A percentile compares a stretch with the other conserved stretches of the same genome.
Evolutionary conservation across 2,329 filamentous ascomycete species (phyloP).

Genomic region (Herpotrichia juniperi): DNA sequence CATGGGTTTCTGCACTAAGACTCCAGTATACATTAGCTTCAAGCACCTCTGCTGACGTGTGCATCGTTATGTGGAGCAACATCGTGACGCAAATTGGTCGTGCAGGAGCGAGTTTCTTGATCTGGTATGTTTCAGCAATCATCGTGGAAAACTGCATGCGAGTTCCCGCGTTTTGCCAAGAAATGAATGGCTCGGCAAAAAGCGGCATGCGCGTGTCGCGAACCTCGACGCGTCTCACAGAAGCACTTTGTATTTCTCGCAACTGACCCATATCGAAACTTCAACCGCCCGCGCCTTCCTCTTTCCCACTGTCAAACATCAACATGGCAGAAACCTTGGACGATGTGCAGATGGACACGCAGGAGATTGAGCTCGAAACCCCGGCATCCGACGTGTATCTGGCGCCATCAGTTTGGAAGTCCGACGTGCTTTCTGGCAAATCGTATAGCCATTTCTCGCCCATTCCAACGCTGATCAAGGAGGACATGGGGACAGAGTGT

Average conservation of each 20-base stretch:
- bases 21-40: neutral
- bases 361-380: slow-evolving; percentile 44
- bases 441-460: slow-evolving; percentile 57
- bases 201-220: slow-evolving; percentile 13
- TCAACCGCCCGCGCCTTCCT: neutral
- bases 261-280: neutral
- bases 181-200: slow-evolving; percentile 7
- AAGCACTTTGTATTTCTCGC: too few species aligned
- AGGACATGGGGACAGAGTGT: slow-evolving; percentile 63
- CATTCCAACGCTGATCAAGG: slow-evolving; percentile 47
- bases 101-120: slow-evolving; percentile 8
- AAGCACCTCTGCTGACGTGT: slow-evolving; percentile 2
- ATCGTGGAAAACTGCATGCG: slow-evolving; percentile 26
- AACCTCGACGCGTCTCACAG: slow-evolving; percentile 6
- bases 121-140: slow-evolving; percentile 15
- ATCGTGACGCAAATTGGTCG: slow-evolving; percentile 9
- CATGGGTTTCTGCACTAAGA: neutral
- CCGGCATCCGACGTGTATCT: slow-evolving; percentile 50
- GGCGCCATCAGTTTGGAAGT: slow-evolving; percentile 51
- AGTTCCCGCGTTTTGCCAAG: slow-evolving; percentile 20
- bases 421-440: slow-evolving; percentile 48
- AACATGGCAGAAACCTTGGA: slow-evolving; percentile 35
- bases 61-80: slow-evolving; percentile 8
- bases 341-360: slow-evolving; percentile 41
- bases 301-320: neutral